Base-by-base conservation (phyloP, 805 yeast species). In the Teunomyces aglyptinius region DNA sequence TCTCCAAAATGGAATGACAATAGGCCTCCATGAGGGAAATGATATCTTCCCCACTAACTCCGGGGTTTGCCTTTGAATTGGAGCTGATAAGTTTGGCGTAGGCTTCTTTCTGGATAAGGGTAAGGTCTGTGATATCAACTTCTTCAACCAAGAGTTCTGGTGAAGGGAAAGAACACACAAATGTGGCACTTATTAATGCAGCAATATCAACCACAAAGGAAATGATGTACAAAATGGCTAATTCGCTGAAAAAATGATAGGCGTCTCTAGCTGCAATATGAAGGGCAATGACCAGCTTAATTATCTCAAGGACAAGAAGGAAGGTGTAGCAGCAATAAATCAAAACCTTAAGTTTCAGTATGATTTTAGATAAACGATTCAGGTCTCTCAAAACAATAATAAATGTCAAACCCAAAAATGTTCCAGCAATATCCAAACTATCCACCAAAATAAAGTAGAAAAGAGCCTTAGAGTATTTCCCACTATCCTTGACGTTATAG, bases 21-120 rank as follows among this genome's bases (percentile, higher is more conserved):
- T 41, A 41, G 16, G 34, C 36, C 36, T 41, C 43, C 43, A 41
- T 41, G 12, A 41, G 24, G 12, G 43, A 41, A 41, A 41, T 29
- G 5, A 41, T 19, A 15, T 41, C 36, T 8, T 29, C 20, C 2
- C 43, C 43, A 18, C 36, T 27, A 3, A 41, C 36, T 16, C 43
- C 43, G 16, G 43, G 36, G 20, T 41, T 41, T 10, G 28, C 28
- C 27, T 18, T 41, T 12, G 32, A 13, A 33, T 41, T 41, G 28
- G 27, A 27, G 28, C 31, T 27, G 16, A 41, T 41, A 13, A 41
- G 19, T n/a, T 19, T 16, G 10, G 43, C 43, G 12, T n/a, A 18
- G 6, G 32, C 43, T 16, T 28, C 43, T 22, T 41, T 41, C 15
- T 41, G 43, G 3, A 18, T 8, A 10, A 16, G 16, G 3, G 43